Base-by-base conservation (phyloP, 1,139 yeast species). In the Yamadazyma taylorii region DNA sequence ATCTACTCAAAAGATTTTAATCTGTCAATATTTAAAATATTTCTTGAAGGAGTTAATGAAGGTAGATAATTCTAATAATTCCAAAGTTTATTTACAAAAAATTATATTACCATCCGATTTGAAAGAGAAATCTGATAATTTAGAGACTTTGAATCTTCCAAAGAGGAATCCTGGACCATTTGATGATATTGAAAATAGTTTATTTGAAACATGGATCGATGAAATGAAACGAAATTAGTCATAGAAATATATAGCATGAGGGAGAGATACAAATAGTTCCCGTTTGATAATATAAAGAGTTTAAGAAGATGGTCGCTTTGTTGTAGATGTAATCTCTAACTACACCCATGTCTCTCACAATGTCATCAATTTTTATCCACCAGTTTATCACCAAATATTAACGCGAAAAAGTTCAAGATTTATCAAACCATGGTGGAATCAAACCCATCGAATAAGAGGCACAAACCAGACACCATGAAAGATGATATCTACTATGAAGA, bases 151-250 rank as follows among this genome's bases (percentile, higher is more conserved):
- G 8, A 27, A 10, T 16, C 19, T 27, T 8, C 19, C 30, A 10
- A 27, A 27, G 13, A 27, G 13, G 13, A n/a, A 9, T 16, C 15
- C 22, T 11, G 47, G 38, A 13, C 58, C 63, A 29, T 63, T 70
- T 51, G 74, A 69, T 43, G 77, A 70, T 30, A 69, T 71, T n/a
- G 76, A 71, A 40, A 51, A 54, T 27, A 69, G 73, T 42, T 57
- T 71, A 26, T 52, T 70, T 33, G 72, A 65, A 34, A 61, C 74
- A 5, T 71, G 77, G 77, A 56, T 70, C 19, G 68, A 65, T 33
- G 63, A 60, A 43, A 68, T 67, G 70, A 57, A 44, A 16, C 32
- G 22, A 17, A 32, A 27, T n/a, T 19, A 19, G 21, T 19, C 21
- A 19, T 19, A 19, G 8, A 19, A 6, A 12, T 24, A 24, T 24